Conservation (phyloP, 768 basidiomycete species). For the Aureoboletus auriporus region DNA sequence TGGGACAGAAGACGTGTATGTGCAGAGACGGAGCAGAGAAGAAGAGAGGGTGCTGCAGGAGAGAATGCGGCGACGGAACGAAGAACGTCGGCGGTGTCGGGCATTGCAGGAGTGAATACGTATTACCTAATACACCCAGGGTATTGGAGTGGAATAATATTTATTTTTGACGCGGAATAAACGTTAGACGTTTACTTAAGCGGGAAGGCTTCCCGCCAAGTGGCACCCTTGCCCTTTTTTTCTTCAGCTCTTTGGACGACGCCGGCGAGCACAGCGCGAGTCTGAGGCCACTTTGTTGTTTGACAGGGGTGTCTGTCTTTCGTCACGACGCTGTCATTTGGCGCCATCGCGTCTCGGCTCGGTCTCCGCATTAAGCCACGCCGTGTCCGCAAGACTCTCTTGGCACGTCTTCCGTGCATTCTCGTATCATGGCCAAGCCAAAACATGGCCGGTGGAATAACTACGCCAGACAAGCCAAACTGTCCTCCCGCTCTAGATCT, state of each 20-base stretch:
- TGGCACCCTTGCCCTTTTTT: background rate
- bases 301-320: background rate
- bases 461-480: conserved; percentile 16
- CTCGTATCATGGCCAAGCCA: conserved; percentile 53
- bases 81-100: conserved; percentile 52
- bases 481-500: too few relatives aligned
- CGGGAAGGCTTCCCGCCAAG: conserved; percentile 8
- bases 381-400: conserved; percentile 31
- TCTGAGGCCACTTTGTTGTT: background rate
- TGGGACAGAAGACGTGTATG: conserved; percentile 56
- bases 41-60: conserved; percentile 33
- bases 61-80: conserved; percentile 44
- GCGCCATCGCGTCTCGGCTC: conserved; percentile 3
- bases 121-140: background rate
- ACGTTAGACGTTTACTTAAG: conserved; percentile 20
- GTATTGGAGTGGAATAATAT: background rate
- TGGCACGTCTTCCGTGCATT: conserved; percentile 34
- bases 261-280: conserved; percentile 7
- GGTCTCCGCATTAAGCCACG: conserved; percentile 29
- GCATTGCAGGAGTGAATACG: conserved; percentile 22
- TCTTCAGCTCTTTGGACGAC: background rate
- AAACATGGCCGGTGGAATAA: conserved; percentile 33
- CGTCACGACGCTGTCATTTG: background rate
- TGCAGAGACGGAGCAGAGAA: conserved; percentile 34
- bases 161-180: conserved; percentile 19